Percentiles rank a stretch among this genome's conserved stretches.
These are phyloP conservation scores for Penicillium corylophilum DNA, from an alignment of 2,329 filamentous ascomycete genomes.

Conservation along the genomic window DNA sequence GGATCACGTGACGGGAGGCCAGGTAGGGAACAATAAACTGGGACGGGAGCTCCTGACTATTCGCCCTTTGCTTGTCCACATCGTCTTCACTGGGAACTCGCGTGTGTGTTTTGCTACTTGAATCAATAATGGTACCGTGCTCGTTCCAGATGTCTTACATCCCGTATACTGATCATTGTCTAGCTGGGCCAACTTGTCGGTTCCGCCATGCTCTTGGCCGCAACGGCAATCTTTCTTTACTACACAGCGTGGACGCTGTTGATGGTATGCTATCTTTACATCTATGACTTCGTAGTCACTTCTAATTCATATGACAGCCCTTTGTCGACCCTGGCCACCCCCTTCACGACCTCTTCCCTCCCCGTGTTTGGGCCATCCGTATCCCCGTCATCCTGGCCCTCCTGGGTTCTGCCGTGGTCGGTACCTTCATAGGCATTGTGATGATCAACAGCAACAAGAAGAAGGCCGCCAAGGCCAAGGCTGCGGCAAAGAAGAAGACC, in stretches of 20 bases:
- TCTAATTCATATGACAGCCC: conserved; percentile 58
- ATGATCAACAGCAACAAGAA: conserved; percentile 99
- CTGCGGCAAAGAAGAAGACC: conserved; percentile 80
- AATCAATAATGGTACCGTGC: conserved; percentile 27
- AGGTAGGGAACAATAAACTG: conserved; percentile 10
- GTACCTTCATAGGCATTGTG: conserved; percentile 91
- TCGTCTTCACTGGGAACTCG: conserved; percentile 9
- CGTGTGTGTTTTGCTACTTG: conserved; percentile 6
- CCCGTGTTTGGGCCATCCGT: conserved; percentile 97
- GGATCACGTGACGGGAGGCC: conserved; percentile 19
- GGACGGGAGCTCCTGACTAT: conserved; percentile 20
- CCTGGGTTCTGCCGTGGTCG: conserved; percentile 87
- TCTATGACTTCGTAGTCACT: not conserved
- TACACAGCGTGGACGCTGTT: conserved; percentile 97
- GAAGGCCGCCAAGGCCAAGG: conserved; percentile 91
- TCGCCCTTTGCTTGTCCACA: conserved; percentile 6
- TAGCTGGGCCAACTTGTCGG: conserved; percentile 89
- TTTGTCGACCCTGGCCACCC: conserved; percentile 95
- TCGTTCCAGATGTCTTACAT: not conserved
- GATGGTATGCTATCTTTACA: conserved; percentile 71
- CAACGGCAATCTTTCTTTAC: conserved; percentile 76
- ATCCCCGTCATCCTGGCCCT: conserved; percentile 96
- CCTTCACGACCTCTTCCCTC: conserved; percentile 91
- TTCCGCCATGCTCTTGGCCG: conserved; percentile 72
- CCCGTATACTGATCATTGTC: conserved; percentile 9